Conservation (phyloP, 352 stramenopile genomes). For the Phytophthora europaea region DNA sequence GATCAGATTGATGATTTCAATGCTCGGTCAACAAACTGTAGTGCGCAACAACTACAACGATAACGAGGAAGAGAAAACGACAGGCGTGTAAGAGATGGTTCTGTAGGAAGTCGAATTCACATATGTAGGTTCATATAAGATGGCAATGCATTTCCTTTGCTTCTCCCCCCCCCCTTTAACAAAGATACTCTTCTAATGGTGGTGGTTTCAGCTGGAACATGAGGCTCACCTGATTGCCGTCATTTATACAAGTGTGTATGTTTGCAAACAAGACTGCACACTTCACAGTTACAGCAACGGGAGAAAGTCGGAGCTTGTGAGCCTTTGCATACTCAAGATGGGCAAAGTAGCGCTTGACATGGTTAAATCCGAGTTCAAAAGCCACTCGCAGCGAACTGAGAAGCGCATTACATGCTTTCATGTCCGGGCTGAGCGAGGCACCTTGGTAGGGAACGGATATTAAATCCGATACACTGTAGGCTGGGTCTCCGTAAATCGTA, state of each 20-base stretch:
- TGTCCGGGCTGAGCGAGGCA: neutral
- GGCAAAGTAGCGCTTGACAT: neutral
- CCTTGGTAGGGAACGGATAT: neutral
- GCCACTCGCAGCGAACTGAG: neutral
- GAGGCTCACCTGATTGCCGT: neutral
- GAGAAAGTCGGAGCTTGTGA: neutral
- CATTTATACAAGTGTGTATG: neutral
- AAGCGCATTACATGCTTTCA: neutral
- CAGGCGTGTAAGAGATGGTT: too few species aligned
- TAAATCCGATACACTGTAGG: neutral
- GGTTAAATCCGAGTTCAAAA: neutral
- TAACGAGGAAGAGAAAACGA: too few species aligned
- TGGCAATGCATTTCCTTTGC: too few species aligned
- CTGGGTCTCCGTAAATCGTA: slow-evolving; percentile 13
- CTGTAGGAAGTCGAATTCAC: too few species aligned
- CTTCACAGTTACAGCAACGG: neutral
- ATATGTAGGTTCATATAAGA: too few species aligned
- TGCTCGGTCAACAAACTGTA: neutral
- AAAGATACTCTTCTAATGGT: neutral
- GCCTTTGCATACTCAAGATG: neutral
- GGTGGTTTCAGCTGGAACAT: neutral
- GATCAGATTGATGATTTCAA: neutral
- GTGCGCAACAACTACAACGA: too few species aligned
- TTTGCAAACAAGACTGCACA: neutral
- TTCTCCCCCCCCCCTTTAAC: neutral